These are phyloP conservation scores for Fusarium torulosum DNA, from an alignment of 2,329 filamentous ascomycete genomes.

Conservation along the genomic window DNA sequence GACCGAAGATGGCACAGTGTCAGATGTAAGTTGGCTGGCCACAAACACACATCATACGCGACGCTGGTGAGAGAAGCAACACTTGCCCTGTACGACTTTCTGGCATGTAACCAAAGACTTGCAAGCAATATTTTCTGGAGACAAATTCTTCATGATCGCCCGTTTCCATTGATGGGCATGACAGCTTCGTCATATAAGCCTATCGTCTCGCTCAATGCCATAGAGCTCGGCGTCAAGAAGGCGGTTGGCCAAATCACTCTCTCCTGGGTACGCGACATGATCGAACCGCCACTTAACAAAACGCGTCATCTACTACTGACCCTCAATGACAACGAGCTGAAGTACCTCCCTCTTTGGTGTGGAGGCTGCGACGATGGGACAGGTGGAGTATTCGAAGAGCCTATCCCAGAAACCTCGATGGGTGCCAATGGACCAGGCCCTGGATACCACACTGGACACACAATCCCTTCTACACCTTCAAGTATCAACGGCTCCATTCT, in stretches of 20 bases:
- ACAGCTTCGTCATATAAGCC: slow-evolving; percentile 14
- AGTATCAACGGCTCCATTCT: slow-evolving; percentile 54
- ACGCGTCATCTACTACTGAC: slow-evolving; percentile 64
- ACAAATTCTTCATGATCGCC: neutral
- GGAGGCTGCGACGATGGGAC: slow-evolving; percentile 66
- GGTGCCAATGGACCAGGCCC: slow-evolving; percentile 63
- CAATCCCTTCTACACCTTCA: slow-evolving; percentile 52
- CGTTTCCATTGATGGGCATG: neutral
- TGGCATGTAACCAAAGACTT: slow-evolving; percentile 9
- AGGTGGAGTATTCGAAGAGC: slow-evolving; percentile 61
- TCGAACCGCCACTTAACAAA: slow-evolving; percentile 53
- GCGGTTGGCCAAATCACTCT: slow-evolving; percentile 38
- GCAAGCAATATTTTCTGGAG: slow-evolving; percentile 21
- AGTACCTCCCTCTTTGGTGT: slow-evolving; percentile 75
- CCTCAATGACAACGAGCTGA: slow-evolving; percentile 68
- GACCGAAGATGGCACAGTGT: slow-evolving; percentile 9
- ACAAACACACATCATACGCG: neutral
- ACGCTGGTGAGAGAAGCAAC: slow-evolving; percentile 13
- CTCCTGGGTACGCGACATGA: slow-evolving; percentile 47
- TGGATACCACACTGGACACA: slow-evolving; percentile 60
- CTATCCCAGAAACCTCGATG: slow-evolving; percentile 58
- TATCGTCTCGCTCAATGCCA: slow-evolving; percentile 35
- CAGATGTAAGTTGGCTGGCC: slow-evolving; percentile 2
- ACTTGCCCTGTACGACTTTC: slow-evolving; percentile 23
- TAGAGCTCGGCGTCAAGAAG: slow-evolving; percentile 44